These are phyloP conservation scores for Pseudocercospora vitis DNA, from an alignment of 2,329 filamentous ascomycete genomes.

Conservation along the genomic window DNA sequence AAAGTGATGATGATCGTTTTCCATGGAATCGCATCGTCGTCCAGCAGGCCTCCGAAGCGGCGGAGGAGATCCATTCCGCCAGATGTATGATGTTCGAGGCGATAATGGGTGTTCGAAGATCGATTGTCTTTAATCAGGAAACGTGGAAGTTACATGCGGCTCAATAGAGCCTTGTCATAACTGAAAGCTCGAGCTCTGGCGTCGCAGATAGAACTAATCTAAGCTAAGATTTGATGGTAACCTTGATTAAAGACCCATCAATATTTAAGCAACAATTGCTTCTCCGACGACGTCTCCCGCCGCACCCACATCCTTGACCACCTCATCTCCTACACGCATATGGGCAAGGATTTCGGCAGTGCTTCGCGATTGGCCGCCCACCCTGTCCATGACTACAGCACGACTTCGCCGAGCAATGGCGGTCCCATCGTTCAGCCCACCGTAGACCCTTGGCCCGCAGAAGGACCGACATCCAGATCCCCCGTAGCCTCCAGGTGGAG, in stretches of 20 bases:
- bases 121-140: background rate
- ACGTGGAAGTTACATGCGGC: slow-evolving; percentile 6
- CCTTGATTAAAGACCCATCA: background rate
- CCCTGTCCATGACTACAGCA: too few relatives aligned
- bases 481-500: too few relatives aligned
- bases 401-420: too few relatives aligned
- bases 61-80: slow-evolving; percentile 42
- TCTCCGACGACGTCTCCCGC: too few relatives aligned
- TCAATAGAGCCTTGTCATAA: too few relatives aligned
- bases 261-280: background rate
- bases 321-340: background rate
- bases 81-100: background rate
- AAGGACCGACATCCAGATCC: slow-evolving; percentile 5
- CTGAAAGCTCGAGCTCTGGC: too few relatives aligned
- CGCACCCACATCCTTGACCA: background rate
- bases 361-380: too few relatives aligned
- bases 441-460: slow-evolving; percentile 1
- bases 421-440: too few relatives aligned
- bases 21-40: slow-evolving; percentile 93
- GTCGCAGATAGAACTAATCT: background rate
- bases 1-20: slow-evolving; percentile 95
- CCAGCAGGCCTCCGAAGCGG: slow-evolving; percentile 79
- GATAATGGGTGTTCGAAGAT: too few relatives aligned
- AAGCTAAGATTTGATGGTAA: background rate
- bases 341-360: background rate